A percentile compares a stretch with the other conserved stretches of the same genome.
Conservation (phyloP, 805 yeast species). For the Lipomyces japonicus region DNA sequence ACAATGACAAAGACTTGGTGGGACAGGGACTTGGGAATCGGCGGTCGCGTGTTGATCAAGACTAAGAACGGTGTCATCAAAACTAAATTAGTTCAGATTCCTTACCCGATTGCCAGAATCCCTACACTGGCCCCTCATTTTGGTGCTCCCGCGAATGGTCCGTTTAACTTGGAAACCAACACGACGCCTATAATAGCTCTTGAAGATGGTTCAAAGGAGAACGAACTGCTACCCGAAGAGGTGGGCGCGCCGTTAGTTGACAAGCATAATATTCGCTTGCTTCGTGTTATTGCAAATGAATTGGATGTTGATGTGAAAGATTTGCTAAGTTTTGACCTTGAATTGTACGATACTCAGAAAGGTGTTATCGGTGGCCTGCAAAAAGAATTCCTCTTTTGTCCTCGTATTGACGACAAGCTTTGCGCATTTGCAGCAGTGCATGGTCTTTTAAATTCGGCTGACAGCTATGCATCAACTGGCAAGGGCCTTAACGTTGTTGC, state of each 20-base stretch:
- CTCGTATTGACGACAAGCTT: constrained; percentile 77
- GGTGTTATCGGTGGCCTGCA: constrained; percentile 73
- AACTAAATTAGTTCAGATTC: constrained; percentile 37
- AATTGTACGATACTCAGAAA: constrained; percentile 73
- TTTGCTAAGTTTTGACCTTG: constrained; percentile 66
- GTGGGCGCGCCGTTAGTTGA: constrained; percentile 2
- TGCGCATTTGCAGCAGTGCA: constrained; percentile 68
- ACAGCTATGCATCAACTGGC: constrained; percentile 34
- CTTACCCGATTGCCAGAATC: constrained; percentile 60
- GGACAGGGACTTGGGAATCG: constrained; percentile 80
- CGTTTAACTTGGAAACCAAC: constrained; percentile 70
- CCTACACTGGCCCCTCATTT: constrained; percentile 85
- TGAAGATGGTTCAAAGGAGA: constrained; percentile 17
- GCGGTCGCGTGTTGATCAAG: constrained; percentile 59
- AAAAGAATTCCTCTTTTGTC: constrained; percentile 70
- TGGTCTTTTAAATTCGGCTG: constrained; percentile 49
- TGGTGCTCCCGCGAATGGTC: constrained; percentile 62
- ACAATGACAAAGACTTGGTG: constrained; percentile 57
- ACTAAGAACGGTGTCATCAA: constrained; percentile 33
- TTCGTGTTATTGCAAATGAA: constrained; percentile 63
- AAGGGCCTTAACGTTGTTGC: constrained; percentile 49
- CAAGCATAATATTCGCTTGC: constrained; percentile 48
- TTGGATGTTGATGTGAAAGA: constrained; percentile 53
- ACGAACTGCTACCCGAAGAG: constrained; percentile 3
- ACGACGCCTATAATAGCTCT: constrained; percentile 74